Base-by-base conservation (phyloP, 495 filamentous ascomycete genomes). In the Cladorrhinum samala region DNA sequence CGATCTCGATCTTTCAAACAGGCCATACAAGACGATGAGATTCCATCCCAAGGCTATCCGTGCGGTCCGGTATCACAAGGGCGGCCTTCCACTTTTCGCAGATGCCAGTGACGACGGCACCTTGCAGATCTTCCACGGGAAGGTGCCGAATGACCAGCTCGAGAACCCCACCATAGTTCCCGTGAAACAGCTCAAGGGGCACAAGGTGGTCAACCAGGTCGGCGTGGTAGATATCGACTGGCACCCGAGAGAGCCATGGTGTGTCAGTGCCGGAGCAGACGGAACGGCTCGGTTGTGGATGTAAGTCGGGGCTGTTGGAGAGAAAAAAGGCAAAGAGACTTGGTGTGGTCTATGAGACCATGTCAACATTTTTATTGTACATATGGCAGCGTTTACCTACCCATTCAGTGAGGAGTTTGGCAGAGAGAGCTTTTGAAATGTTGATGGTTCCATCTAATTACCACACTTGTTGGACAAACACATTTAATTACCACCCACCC, bases 141-240 rank as follows among this genome's bases (percentile, higher is more conserved):
- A 87, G 69, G 92, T 97, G 27, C 89, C 91, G 27, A 86, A 82
- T 53, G 93, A 97, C 66, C 75, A 95, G 73, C 85, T 97, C 77
- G 90, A 94, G 76, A 95, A 95, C 68, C 89, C 93, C 19, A 89
- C 83, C 38, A 95, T 98, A 61, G 93, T 97, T 41, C 93, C 94
- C 14, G 79, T 97, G 57, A 97, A 96, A 79, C 86, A 95, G 58
- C 78, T 98, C 53, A 85, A 81, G 69, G 93, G 93, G 2, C 93
- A 98, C 73, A 84, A 84, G 71, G 83, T 92, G 2, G 82, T 79
- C 62, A 80, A 73, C 60, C 86, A 85, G 58, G 74, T 98, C 46
- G 93, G 93, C 44, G 91, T 98, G 19, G 72, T 97, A 72, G 94
- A 96, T 68, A 72, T 96, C 23, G 90, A 91, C 58, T 98, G 93